Base-by-base conservation (phyloP, 345 rosid genomes). In the Gossypioides kirkii region DNA sequence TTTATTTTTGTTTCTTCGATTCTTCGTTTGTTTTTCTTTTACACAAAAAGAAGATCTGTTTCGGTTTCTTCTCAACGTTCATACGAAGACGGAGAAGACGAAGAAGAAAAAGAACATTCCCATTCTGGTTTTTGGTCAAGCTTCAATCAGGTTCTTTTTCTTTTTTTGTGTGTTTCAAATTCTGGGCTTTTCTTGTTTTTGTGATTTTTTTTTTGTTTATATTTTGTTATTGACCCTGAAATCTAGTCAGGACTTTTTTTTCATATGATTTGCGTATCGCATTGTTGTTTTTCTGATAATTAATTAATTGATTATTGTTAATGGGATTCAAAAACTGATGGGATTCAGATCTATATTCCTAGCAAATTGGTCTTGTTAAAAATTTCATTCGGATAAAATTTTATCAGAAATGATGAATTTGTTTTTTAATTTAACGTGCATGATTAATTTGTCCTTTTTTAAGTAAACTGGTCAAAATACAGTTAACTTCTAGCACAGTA, bases 121-220 rank as follows among this genome's bases (percentile, higher is more conserved):
- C 60, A n/a, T 25, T 28, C 6, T 32, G 14, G 26, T 49, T 49
- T 69, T 3, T 55, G 23, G 28, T 55, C 28, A 28, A 69, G 26
- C 59, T 28, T 28, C 45, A 69, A 50, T 69, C 72, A 69, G 60
- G 72, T 69, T 69, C 47, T 22, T 50, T 28, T 10, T 49, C 56
- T 6, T 53, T 53, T n/a, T 6, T 6, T 18, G 58, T 7, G 1
- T n/a, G 9, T n/a, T 53, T 18, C 25, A 26, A 18, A 52, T 1
- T 32, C 38, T 61, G 46, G 56, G 17, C 14, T 10, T 54, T 8
- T 2, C 16, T 23, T 46, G 1, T 0, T 0, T 18, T n/a, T 38
- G 0, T 26, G 12, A 14, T 32, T 32, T 32, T 32, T 23, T 10
- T 43, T 18, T 4, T 42, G 28, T 5, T 64, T 20, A 45, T 45